Base-by-base conservation (phyloP, 2,329 filamentous ascomycete genomes). In the Fusarium decemcellulare region DNA sequence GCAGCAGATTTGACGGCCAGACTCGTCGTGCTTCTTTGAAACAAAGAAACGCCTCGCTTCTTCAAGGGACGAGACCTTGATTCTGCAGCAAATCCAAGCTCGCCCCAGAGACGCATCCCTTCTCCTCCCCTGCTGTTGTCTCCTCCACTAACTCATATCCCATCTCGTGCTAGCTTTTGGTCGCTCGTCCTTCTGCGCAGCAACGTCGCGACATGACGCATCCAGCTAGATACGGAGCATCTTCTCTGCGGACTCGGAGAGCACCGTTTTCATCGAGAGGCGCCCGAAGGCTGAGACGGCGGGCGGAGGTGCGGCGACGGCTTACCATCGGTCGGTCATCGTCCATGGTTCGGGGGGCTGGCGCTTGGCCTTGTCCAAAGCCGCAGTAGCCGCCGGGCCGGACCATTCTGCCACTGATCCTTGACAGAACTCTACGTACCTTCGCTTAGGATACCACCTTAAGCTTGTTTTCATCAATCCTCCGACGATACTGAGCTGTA, bases 321-420 rank as follows among this genome's bases (percentile, higher is more conserved):
- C 68, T 71, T 71, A 71, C 58, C 57, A 69, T 71, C 68, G 61
- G 68, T 62, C 59, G 65, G 65, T 42, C 67, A 59, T 70, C 60
- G 56, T 59, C 54, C 68, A 66, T 54, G 58, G 42, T 61, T 67
- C 65, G 58, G 60, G 54, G 53, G 23, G 66, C 57, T 61, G 46
- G 39, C 60, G 56, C 63, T 65, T 63, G 66, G 47, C 61, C 46
- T 67, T 61, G 50, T 48, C 58, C 58, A 52, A 63, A 74, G 71
- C 71, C 73, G 73, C 73, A 75, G 74, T 70, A 75, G 72, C 71
- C 73, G 73, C 73, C 73, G 71, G 72, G 61, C 72, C 73, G 73
- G 72, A 69, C 72, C 72, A 73, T 65, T 51, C 58, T 64, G 60
- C 59, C 51, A 60, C 51, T 43, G 42, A 53, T 43, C 65, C 61